Conservation (phyloP, 257 asterid species). For the Ophiorrhiza pumila region DNA sequence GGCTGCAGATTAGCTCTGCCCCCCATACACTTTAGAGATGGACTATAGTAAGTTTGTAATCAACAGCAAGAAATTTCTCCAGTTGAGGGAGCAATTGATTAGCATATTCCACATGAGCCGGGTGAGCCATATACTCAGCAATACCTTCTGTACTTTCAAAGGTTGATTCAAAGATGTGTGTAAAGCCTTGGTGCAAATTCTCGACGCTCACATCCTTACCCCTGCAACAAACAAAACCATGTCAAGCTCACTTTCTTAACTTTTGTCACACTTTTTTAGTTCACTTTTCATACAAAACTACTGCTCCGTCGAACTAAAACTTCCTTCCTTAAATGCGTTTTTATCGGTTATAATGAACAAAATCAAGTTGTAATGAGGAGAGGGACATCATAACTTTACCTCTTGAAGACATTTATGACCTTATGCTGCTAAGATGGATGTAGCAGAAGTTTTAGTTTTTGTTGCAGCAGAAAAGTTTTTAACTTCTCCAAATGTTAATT, state of each 20-base stretch:
- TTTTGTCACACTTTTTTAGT: too few species aligned
- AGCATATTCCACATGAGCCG: constrained; percentile 55
- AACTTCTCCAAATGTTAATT: too few species aligned
- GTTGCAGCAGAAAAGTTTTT: too few species aligned
- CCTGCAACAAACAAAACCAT: constrained; percentile 41
- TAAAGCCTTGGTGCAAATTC: constrained; percentile 79
- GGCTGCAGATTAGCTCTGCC: neutral
- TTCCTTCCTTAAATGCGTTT: neutral
- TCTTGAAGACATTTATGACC: too few species aligned
- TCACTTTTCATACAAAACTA: neutral
- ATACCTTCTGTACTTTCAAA: constrained; percentile 73
- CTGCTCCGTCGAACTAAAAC: neutral
- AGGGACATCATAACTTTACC: too few species aligned
- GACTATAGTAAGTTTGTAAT: constrained; percentile 64
- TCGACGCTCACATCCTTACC: constrained; percentile 76
- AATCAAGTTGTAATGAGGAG: too few species aligned
- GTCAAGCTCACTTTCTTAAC: neutral
- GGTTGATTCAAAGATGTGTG: constrained; percentile 82
- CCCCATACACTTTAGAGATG: constrained; percentile 25
- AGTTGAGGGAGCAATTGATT: constrained; percentile 46
- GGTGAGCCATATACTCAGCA: constrained; percentile 65
- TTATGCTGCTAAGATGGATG: too few species aligned
- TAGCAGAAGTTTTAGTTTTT: too few species aligned
- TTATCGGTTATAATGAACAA: too few species aligned
- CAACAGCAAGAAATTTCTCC: constrained; percentile 63